These are phyloP conservation scores for Hemileia vastatrix DNA, from an alignment of 1,284 basidiomycete genomes.

Conservation along the genomic window DNA sequence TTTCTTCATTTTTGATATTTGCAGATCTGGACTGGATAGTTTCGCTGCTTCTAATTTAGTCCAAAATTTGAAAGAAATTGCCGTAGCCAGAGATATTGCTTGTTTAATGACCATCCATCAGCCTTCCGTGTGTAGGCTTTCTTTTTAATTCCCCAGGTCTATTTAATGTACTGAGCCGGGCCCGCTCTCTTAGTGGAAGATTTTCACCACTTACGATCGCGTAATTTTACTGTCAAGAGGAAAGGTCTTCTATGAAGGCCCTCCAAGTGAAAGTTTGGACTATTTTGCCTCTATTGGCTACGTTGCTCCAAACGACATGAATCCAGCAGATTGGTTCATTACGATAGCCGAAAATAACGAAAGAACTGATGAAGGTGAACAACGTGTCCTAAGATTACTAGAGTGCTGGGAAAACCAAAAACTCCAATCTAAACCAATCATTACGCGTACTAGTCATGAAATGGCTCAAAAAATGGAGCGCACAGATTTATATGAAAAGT, in stretches of 20 bases:
- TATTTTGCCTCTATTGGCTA: conserved; percentile 14
- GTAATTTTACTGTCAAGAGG: conserved; percentile 20
- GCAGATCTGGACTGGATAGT: conserved; percentile 24
- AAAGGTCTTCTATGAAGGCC: conserved; percentile 22
- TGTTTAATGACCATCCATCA: conserved; percentile 24
- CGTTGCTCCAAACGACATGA: conserved; percentile 13
- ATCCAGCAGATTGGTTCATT: conserved; percentile 23
- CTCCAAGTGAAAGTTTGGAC: conserved; percentile 6
- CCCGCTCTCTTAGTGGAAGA: background rate
- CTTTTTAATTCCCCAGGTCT: background rate
- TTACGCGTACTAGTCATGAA: background rate
- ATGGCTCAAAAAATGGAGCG: background rate
- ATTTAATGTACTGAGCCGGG: background rate
- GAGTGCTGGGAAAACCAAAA: conserved; percentile 25
- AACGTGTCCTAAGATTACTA: conserved; percentile 27
- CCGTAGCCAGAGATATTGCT: background rate
- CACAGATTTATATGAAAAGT: conserved; percentile 21
- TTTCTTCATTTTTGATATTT: too few relatives aligned
- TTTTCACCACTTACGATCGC: background rate
- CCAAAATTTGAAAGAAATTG: conserved; percentile 25
- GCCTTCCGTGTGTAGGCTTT: conserved; percentile 10
- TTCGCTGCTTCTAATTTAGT: conserved; percentile 29
- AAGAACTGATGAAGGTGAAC: conserved; percentile 29
- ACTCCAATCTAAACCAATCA: background rate
- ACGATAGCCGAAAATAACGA: conserved; percentile 29